Conservation (phyloP, 176 grass and related monocot genomes). For the Carex pumila region DNA sequence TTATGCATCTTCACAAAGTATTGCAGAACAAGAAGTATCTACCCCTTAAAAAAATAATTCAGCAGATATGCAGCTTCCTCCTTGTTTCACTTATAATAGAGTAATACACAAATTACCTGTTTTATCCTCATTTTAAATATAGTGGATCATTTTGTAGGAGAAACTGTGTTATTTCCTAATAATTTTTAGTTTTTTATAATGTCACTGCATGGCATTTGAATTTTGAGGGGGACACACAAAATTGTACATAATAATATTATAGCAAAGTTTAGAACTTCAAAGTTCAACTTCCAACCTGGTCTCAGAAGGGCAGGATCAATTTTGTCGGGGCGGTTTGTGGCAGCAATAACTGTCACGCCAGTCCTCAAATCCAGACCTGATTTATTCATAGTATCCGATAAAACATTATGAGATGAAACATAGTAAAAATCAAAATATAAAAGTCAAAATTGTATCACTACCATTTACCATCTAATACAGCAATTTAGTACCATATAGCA, state of each 20-base stretch:
- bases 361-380: constrained; percentile 71
- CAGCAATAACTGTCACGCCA: constrained; percentile 80
- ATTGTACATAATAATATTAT: background rate
- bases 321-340: constrained; percentile 95
- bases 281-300: constrained; percentile 43
- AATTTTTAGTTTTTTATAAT: background rate
- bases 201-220: background rate
- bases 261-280: background rate
- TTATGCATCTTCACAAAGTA: too few relatives aligned
- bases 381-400: constrained; percentile 6
- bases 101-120: background rate
- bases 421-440: background rate
- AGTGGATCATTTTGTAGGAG: background rate
- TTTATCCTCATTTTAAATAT: background rate
- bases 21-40: background rate
- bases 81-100: background rate
- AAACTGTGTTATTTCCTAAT: background rate
- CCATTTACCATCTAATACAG: background rate
- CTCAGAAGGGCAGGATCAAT: constrained; percentile 85
- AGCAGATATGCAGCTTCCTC: background rate
- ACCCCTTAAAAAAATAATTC: background rate
- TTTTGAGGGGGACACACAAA: background rate
- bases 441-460: background rate
- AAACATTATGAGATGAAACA: background rate
- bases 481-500: background rate